These are phyloP conservation scores for Skeletonema potamos DNA, from an alignment of 108 stramenopile genomes.

Conservation along the genomic window DNA sequence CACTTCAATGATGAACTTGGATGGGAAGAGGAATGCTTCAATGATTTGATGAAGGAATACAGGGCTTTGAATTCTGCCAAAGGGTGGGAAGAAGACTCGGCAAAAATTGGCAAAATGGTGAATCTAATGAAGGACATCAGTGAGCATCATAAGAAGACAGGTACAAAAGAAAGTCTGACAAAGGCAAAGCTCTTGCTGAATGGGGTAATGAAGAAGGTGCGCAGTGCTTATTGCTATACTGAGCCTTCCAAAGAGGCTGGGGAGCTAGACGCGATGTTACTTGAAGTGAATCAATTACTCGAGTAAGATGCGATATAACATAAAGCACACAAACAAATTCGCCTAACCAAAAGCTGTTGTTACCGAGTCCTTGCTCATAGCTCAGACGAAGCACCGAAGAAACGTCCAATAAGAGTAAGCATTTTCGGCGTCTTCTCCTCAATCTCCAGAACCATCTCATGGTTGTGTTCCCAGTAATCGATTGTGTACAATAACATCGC, in stretches of 20 bases:
- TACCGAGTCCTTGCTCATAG: not conserved
- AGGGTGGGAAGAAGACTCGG: slow-evolving; percentile 73
- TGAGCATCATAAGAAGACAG: slow-evolving; percentile 41
- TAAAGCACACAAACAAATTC: not conserved
- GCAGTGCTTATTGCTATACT: slow-evolving; percentile 23
- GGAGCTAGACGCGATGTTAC: slow-evolving; percentile 44
- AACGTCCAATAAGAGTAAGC: slow-evolving; percentile 12
- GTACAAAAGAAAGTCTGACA: slow-evolving; percentile 48
- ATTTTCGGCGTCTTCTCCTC: slow-evolving; percentile 4
- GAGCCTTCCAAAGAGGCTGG: slow-evolving; percentile 43
- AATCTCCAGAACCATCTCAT: slow-evolving; percentile 6
- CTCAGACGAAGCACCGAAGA: slow-evolving; percentile 40
- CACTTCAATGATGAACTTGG: slow-evolving; percentile 69
- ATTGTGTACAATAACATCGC: slow-evolving; percentile 81
- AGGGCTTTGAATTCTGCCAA: slow-evolving; percentile 55
- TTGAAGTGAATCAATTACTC: slow-evolving; percentile 34
- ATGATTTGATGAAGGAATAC: slow-evolving; percentile 85
- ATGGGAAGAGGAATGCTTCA: slow-evolving; percentile 55
- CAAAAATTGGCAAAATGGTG: slow-evolving; percentile 52
- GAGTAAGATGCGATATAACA: not conserved
- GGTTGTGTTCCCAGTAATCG: slow-evolving; percentile 62
- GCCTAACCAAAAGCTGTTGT: not conserved
- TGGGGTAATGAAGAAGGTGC: slow-evolving; percentile 66
- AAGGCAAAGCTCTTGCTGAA: slow-evolving; percentile 69
- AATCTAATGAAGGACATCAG: slow-evolving; percentile 58